Conservation (phyloP, 371 early-diverging fungal genomes). For the Dinochytrium kinnereticum region DNA sequence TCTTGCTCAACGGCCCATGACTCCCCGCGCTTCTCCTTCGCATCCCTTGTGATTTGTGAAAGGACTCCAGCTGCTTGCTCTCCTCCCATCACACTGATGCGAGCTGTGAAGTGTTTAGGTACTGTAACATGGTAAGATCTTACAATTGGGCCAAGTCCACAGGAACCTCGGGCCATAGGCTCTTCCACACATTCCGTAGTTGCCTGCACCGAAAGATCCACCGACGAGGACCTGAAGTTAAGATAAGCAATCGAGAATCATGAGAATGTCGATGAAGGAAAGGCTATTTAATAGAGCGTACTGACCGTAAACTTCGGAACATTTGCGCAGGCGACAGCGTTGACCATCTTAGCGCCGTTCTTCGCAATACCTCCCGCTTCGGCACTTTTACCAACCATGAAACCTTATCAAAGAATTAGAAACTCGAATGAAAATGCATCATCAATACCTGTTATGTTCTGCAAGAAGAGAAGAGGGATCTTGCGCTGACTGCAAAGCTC, state of each 20-base stretch:
- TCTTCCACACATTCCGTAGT: constrained; percentile 99
- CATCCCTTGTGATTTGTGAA: constrained; percentile 84
- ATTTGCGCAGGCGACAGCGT: constrained; percentile 92
- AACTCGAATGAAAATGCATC: too few relatives aligned
- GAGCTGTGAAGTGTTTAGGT: constrained; percentile 58
- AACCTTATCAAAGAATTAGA: constrained; percentile 44
- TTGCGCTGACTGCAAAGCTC: constrained; percentile 93
- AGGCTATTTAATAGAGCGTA: neutral
- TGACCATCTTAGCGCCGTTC: constrained; percentile 97
- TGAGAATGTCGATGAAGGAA: constrained; percentile 9
- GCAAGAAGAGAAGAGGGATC: constrained; percentile 94
- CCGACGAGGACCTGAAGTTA: constrained; percentile 51
- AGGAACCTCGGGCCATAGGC: constrained; percentile 94
- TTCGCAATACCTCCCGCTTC: constrained; percentile 98
- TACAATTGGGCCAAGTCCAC: constrained; percentile 95
- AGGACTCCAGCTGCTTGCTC: constrained; percentile 97
- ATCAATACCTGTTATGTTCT: constrained; percentile 95
- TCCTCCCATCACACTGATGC: constrained; percentile 98
- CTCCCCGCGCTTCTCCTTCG: constrained; percentile 81
- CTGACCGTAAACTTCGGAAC: constrained; percentile 95
- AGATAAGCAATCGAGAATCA: neutral
- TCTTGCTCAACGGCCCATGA: constrained; percentile 39
- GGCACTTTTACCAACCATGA: constrained; percentile 97
- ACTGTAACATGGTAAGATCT: neutral
- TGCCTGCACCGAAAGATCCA: constrained; percentile 88